Base-by-base conservation (phyloP, 2,329 filamentous ascomycete genomes). In the Colletotrichum tanaceti region DNA sequence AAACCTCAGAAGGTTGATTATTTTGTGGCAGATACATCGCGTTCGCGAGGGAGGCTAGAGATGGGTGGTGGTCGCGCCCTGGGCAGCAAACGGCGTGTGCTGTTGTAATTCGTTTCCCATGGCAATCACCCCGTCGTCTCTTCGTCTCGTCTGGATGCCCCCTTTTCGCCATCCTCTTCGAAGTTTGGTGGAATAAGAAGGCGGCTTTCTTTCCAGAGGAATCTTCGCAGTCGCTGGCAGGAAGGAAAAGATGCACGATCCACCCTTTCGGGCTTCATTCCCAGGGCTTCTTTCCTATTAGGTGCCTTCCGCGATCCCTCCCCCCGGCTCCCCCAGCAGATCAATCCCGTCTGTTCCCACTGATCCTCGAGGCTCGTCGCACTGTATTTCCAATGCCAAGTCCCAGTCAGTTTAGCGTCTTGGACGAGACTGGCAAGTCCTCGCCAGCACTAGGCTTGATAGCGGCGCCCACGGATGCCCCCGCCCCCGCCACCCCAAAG, bases 381-480 rank as follows among this genome's bases (percentile, higher is more conserved):
- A 43, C 58, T 47, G 47, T 59, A 65, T 59, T 28, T 58, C 9
- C 22, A 43, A 20, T 49, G 39, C 22, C 43, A 46, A 22, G 24
- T 61, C 57, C 35, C 46, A 24, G 39, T 46, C 7, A 58, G 53
- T 47, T 35, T 64, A 64, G 59, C 46, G 58, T n/a, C 52, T 4
- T 32, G 39, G 16, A 44, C 54, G 16, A 18, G n/a, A 49, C 41
- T 58, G 32, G 28, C 39, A 28, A 47, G 49, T 14, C 62, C 44
- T 46, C 35, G 38, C 44, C 39, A 49, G 38, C 63, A 63, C 43
- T 41, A 18, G 9, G 38, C n/a, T 28, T 22, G 46, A 65, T 39
- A 18, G 39, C 24, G 32, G 63, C 38, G 49, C 38, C 28, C 63
- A 20, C 47, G 20, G 41, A 24, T 39, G 28, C 50, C 60, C 24